Evolutionary conservation across 495 filamentous ascomycete species (phyloP).

Genomic region (Penicillium fimorum): DNA sequence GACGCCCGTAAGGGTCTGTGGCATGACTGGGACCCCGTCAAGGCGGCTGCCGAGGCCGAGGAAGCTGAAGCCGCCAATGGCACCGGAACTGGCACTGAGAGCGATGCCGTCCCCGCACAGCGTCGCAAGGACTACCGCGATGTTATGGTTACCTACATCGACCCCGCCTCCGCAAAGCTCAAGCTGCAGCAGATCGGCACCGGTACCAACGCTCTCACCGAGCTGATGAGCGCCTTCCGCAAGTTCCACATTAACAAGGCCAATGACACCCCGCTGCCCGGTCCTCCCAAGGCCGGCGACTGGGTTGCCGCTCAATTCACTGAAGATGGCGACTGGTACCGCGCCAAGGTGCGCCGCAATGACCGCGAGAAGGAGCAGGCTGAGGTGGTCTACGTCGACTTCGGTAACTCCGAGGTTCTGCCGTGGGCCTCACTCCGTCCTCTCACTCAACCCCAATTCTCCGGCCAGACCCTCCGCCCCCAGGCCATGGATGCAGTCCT

Average conservation of each 20-base stretch:
- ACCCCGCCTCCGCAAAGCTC: constrained; percentile 64
- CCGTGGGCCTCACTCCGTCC: constrained; percentile 81
- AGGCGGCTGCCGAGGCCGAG: constrained; percentile 61
- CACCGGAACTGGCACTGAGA: constrained; percentile 50
- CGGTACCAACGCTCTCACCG: constrained; percentile 75
- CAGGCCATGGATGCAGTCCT: constrained; percentile 87
- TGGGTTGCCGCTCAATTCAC: constrained; percentile 86
- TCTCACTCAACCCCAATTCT: constrained; percentile 74
- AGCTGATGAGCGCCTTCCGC: constrained; percentile 85
- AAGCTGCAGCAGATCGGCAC: constrained; percentile 87
- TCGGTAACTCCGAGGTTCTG: constrained; percentile 86
- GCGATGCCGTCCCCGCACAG: constrained; percentile 40
- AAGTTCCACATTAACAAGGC: constrained; percentile 75
- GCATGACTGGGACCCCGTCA: constrained; percentile 88
- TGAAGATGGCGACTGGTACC: constrained; percentile 90
- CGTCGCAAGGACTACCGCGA: constrained; percentile 86
- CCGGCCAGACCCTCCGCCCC: constrained; percentile 69
- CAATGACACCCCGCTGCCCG: constrained; percentile 68
- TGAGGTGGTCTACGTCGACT: constrained; percentile 93
- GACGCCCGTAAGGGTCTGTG: constrained; percentile 82
- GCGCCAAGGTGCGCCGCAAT: constrained; percentile 84
- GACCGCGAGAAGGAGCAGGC: constrained; percentile 84
- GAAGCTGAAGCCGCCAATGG: constrained; percentile 43
- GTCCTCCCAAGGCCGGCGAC: constrained; percentile 85
- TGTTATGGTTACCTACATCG: constrained; percentile 85